Percentiles rank a stretch among this genome's conserved stretches.
phyloP scores from a whole-genome alignment of 2,329 filamentous ascomycete species.

The Tolypocladium pustulatum region DNA sequence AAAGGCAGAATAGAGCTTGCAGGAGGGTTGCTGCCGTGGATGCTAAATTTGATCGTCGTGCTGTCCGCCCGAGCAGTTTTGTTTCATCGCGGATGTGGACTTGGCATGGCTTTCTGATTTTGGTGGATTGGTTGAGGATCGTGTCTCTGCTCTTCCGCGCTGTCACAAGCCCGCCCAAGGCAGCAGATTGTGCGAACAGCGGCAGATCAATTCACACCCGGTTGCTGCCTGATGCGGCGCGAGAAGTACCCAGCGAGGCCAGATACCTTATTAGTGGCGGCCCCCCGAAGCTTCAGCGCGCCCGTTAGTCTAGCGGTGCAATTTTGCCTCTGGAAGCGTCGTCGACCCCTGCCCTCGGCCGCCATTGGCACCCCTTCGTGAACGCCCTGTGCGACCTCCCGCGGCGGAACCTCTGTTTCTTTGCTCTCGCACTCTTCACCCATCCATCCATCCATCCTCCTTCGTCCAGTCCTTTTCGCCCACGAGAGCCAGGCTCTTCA shows the following conservation, averaged over 20 bases:
- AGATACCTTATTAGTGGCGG: no score
- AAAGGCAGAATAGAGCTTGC: not conserved
- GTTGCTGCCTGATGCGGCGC: not conserved
- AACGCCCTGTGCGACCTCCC: constrained; percentile 2
- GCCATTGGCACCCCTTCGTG: constrained; percentile 1
- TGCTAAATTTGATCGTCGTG: no score
- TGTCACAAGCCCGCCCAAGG: not conserved
- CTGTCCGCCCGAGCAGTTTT: not conserved
- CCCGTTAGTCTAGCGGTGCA: not conserved
- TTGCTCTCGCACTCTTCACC: not conserved
- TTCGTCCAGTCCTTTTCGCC: constrained; percentile 3
- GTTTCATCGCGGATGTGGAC: not conserved
- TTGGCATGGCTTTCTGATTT: no score
- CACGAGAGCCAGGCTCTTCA: constrained; percentile 1
- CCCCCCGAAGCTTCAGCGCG: not conserved
- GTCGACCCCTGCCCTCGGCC: not conserved
- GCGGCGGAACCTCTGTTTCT: not conserved
- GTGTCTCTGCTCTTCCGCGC: not conserved
- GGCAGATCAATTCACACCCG: not conserved
- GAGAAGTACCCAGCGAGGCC: not conserved
- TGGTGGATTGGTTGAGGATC: not conserved
- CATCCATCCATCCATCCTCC: constrained; percentile 1
- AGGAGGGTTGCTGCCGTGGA: not conserved
- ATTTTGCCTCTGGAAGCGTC: not conserved
- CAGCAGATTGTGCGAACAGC: not conserved